A percentile compares a stretch with the other conserved stretches of the same genome.
These are phyloP conservation scores for Ogataea allantospora DNA, from an alignment of 805 yeast species.

Conservation along the genomic window DNA sequence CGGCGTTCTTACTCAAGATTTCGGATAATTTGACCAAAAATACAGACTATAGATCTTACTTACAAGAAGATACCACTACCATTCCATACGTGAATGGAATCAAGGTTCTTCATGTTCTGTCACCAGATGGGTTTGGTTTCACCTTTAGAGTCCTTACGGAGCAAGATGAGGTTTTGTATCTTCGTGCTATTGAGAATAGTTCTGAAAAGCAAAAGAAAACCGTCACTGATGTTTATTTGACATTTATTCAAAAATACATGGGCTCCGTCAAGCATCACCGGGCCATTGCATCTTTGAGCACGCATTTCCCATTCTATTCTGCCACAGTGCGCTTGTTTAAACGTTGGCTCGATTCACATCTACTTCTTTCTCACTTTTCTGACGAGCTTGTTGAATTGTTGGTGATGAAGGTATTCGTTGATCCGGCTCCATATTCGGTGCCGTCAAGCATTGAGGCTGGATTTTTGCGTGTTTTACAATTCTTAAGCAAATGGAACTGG, in stretches of 20 bases:
- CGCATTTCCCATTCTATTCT: conserved; percentile 68
- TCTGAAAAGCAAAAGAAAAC: conserved; percentile 57
- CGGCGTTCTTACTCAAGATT: conserved; percentile 81
- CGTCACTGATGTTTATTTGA: conserved; percentile 59
- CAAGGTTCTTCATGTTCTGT: conserved; percentile 58
- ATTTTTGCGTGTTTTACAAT: conserved; percentile 68
- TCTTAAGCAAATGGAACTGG: conserved; percentile 91
- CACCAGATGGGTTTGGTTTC: conserved; percentile 92
- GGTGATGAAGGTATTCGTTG: conserved; percentile 81
- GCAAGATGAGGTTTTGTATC: conserved; percentile 72
- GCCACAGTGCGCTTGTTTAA: conserved; percentile 84
- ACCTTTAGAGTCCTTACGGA: conserved; percentile 74
- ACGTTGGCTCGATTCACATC: conserved; percentile 84
- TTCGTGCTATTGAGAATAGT: conserved; percentile 67
- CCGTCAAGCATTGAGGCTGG: conserved; percentile 84
- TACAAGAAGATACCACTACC: conserved; percentile 61
- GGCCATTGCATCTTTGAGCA: conserved; percentile 66
- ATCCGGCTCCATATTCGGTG: conserved; percentile 77
- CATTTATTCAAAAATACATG: conserved; percentile 62
- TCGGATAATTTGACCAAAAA: conserved; percentile 46
- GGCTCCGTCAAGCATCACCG: conserved; percentile 80
- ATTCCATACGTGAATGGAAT: conserved; percentile 65
- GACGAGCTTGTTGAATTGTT: conserved; percentile 83
- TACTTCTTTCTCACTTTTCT: conserved; percentile 64
- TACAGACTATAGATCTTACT: conserved; percentile 53